Evolutionary conservation across 2,329 filamentous ascomycete species (phyloP), one percentile per base, ranked within the genome.

Genomic region (Cucurbitaria berberidis): DNA sequence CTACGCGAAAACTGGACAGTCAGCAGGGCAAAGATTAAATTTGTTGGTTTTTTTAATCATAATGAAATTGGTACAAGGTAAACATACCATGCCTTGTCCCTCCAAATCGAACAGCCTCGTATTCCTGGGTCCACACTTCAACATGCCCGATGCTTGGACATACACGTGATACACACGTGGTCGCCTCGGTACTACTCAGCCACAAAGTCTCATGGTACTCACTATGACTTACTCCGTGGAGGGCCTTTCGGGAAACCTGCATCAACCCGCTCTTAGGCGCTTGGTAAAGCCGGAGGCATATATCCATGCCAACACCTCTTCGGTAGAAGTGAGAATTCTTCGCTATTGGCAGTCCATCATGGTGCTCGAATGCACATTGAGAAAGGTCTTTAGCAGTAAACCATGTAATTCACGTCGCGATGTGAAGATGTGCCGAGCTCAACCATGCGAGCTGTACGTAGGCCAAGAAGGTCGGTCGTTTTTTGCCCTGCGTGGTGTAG

Each of bases 271-370:
- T 47, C 10, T 19, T 27, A 43, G 42, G 41, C 29, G 39, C 16
- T 57, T 45, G 22, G 41, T 48, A 40, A 56, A 54, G 11, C 64
- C 59, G 10, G 60, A 62, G 49, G 19, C 38, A 60, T 59, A 34
- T 43, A 50, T 36, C 48, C 26, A 16, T 52, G 45, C 62, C 56
- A 56, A 53, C 42, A 42, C 36, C 47, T 41, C 34, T 38, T 55
- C 40, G 38, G 48, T 60, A 32, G 49, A 50, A 48, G 48, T 54
- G 50, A 59, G 62, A 67, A 64, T 45, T 53, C 51, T 55, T 57
- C 57, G 46, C 38, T 43, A 45, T 54, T 61, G 55, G 53, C 40
- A 47, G 59, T 34, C 66, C 69, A 73, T 66, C 68, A 73, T 29
- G 67, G 69, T 73, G 55, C 68, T 70, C 50, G 40, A 24, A 40